A percentile compares a stretch with the other conserved stretches of the same genome.
Evolutionary conservation across 2,329 filamentous ascomycete genomes (phyloP).

Genomic region (Diaporthe australafricana): DNA sequence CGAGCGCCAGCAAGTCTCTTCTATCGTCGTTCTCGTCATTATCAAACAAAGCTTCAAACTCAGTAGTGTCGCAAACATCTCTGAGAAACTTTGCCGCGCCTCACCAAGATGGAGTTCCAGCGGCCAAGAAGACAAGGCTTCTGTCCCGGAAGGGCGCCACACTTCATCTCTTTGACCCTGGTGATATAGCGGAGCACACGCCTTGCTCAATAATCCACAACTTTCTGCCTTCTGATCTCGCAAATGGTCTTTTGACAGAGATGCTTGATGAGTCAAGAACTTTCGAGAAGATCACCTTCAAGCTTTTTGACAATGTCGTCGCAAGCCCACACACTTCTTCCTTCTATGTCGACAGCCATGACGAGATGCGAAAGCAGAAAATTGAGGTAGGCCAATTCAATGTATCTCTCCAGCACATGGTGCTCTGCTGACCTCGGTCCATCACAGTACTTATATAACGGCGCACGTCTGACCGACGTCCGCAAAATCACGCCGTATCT

Average conservation of each 20-base stretch:
- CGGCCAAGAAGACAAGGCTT: constrained; percentile 58
- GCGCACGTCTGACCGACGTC: constrained; percentile 79
- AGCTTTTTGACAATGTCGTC: constrained; percentile 89
- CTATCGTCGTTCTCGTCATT: neutral
- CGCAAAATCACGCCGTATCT: constrained; percentile 82
- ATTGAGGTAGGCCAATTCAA: constrained; percentile 58
- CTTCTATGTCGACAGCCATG: constrained; percentile 83
- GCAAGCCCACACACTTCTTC: constrained; percentile 85
- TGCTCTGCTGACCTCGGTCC: neutral
- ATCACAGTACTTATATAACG: constrained; percentile 81
- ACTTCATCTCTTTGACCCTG: constrained; percentile 83
- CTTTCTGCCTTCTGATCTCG: constrained; percentile 79
- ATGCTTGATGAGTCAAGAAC: constrained; percentile 78
- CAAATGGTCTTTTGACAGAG: constrained; percentile 80
- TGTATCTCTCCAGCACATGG: no score
- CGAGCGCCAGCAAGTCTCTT: constrained; percentile 55
- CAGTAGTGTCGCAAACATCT: constrained; percentile 65
- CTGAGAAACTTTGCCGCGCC: constrained; percentile 62
- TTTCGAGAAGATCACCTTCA: constrained; percentile 80
- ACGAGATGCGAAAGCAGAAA: constrained; percentile 77
- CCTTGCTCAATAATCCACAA: constrained; percentile 95
- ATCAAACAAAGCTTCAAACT: neutral
- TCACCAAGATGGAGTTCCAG: constrained; percentile 23
- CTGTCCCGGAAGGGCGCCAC: constrained; percentile 84
- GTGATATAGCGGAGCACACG: constrained; percentile 84